Evolutionary conservation across 1,284 basidiomycete species (phyloP), one percentile per base, ranked within the genome.

Genomic region (Pyrrhoderma lamaoense): DNA sequence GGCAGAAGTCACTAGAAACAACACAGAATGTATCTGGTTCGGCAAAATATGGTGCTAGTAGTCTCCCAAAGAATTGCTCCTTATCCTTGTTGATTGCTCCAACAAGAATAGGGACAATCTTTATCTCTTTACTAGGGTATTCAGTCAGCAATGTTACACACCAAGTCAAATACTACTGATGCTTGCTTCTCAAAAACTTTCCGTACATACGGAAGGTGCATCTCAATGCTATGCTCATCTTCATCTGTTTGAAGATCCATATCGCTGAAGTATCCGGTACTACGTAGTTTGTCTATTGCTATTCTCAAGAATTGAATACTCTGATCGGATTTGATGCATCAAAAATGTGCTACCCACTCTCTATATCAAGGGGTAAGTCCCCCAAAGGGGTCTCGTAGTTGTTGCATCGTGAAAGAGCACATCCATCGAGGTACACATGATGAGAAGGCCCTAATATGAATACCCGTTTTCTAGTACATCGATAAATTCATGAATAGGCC

Each of bases 371-470:
- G 0, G 79, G 78, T 3, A 99, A 71, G 53, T 81, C 72, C 0
- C 96, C 96, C 0, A 99, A 62, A 0, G 96, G 96, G 0, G 95
- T 99, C 2, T 75, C 80, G 62, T 97, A 98, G 42, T 74, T 66
- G 8, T 71, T 68, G 66, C 88, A 95, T 27, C 65, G 68, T 1
- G 92, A 87, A 8, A 99, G 70, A 1, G 93, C 93, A 61, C 95
- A 96, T 7, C 88, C 85, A 49, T 85, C 75, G 9, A 99, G 72
- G 64, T 93, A 91, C 58, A 88, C 77, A 61, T 97, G 92, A 66
- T 99, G 96, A 0, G 94, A 94, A 1, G 96, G 96, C 0, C 96
- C 96, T 2, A 99, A 80, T 49, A 99, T 80, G 63, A 99, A 93
- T 43, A 99, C 86, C 3, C 90, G 82, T 61, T 89, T 88, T 50